Evolutionary conservation across 352 stramenopile species (phyloP).

Genomic region (Globisporangium rhizosaccharum): DNA sequence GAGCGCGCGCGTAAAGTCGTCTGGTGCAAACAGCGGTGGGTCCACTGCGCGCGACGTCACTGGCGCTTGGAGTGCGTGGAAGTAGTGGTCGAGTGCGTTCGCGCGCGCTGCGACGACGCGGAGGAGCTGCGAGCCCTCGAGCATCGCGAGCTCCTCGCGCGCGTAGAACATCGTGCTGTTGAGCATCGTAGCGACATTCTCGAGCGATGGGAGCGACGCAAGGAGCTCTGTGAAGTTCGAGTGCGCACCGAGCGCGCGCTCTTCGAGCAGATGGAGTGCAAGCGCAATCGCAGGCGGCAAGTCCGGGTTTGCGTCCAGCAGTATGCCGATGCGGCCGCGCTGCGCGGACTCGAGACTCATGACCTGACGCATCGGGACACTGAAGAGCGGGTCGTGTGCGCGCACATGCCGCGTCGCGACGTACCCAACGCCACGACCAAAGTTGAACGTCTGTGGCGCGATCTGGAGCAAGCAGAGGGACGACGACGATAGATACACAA

Average conservation of each 20-base stretch:
- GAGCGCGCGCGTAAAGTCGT: conserved; percentile 36
- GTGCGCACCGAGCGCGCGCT: conserved; percentile 22
- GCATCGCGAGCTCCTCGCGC: conserved; percentile 21
- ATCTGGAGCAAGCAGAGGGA: conserved; percentile 5
- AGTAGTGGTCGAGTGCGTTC: conserved; percentile 35
- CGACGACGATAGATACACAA: background rate
- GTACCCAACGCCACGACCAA: conserved; percentile 35
- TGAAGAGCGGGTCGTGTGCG: conserved; percentile 20
- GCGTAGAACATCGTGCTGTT: conserved; percentile 47
- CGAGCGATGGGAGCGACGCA: conserved; percentile 23
- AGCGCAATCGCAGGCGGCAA: conserved; percentile 34
- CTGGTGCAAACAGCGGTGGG: conserved; percentile 35
- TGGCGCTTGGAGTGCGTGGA: conserved; percentile 26
- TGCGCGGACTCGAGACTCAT: conserved; percentile 35
- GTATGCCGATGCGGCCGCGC: conserved; percentile 23
- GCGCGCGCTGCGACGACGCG: conserved; percentile 20
- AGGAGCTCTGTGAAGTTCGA: conserved; percentile 43
- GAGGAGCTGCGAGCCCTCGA: conserved; percentile 36
- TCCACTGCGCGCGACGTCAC: conserved; percentile 33
- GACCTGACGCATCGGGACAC: conserved; percentile 23
- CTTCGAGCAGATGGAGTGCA: conserved; percentile 41
- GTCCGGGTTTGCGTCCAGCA: conserved; percentile 41
- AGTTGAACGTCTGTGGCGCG: conserved; percentile 31
- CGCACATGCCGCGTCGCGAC: conserved; percentile 4
- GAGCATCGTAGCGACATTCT: conserved; percentile 8